Evolutionary conservation across 129 eudicot species (phyloP), one percentile per base, ranked within the genome.

Genomic region (Flaveria linearis): DNA sequence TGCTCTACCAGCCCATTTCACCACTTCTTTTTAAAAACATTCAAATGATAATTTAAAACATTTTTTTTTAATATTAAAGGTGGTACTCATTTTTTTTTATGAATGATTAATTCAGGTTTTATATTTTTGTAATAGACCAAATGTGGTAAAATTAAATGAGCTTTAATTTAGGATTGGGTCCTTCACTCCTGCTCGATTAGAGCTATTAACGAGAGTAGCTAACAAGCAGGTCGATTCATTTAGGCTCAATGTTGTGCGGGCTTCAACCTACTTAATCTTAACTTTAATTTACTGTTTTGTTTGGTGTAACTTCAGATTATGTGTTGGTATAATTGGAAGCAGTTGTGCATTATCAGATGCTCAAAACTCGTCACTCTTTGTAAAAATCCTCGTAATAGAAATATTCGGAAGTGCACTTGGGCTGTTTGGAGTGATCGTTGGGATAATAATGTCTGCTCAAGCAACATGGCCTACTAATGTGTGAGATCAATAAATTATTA

Each of bases 371-470:
- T 76, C 98, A 2, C 97, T 94, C 41, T 94, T 94, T 50, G 98
- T 91, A 9, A 94, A 94, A 93, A 94, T 91, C 36, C 89, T 94
- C 11, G 98, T 94, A 70, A 93, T 91, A 43, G 98, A 91, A 82
- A 93, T 93, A 52, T 93, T 93, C 11, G 98, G 96, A 60, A 91
- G 97, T 57, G 98, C 98, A 58, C 96, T 93, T 56, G 98, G 98
- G 50, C 83, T 93, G 83, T 93, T 93, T 83, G 98, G 98, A 56
- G 98, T 93, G n/a, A 93, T 93, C 33, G 98, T 93, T 42, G 97
- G 98, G 50, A 93, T 93, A 18, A 93, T 93, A 74, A 93, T 93
- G 97, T 93, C 98, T 18, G 97, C 98, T 77, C 98, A 93, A 88
- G 98, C 98, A 47, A 85, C 97, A 14, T 93, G 98, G 98, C 98